Evolutionary conservation across 495 filamentous ascomycete species (phyloP), one percentile per base, ranked within the genome.

Genomic region (Bryoglossum gracile): DNA sequence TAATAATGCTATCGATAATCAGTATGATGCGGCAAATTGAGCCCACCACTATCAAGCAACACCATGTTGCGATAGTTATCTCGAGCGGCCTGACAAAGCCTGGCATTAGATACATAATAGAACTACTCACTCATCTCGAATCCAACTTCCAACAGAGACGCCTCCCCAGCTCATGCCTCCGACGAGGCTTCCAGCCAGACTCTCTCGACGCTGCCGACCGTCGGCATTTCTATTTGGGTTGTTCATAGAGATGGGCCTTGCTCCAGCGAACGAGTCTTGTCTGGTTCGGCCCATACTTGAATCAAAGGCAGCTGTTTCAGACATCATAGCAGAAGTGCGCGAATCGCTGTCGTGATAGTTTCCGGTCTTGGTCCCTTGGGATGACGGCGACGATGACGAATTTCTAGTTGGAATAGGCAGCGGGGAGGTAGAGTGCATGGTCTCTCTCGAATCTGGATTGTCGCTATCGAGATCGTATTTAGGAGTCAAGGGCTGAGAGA

Each of bases 141-240:
- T 90, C 76, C 89, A 97, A 64, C 91, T 96, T 46, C 90, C 89
- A 50, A 97, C 86, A 34, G 92, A 97, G 18, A 94, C 76, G 47
- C 91, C 94, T 61, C 94, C 92, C 89, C 89, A 98, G 63, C 94
- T 97, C 88, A 96, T 94, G 43, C 89, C 90, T 51, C 79, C 83
- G 55, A 90, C 83, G 59, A 96, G 69, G 68, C 94, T 98, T 42
- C 88, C 82, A 41, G 84, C 87, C 51, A 89, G 65, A 57, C 86
- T 91, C 64, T 95, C 92, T 55, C 91, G 77, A 46, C 92, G 83
- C 42, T 69, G 76, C 57, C 74, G 71, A 57, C 67, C 68, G 51
- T 68, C 68, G 50, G 80, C 75, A 53, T 89, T 83, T 61, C 83
- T 77, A 62, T 83, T 86, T 14, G 83, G 80, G 52, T 81, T 82